Percentiles rank a stretch among this genome's conserved stretches.
Evolutionary conservation across 2,329 filamentous ascomycete species (phyloP).

Genomic region (Hymenoscyphus scutula): DNA sequence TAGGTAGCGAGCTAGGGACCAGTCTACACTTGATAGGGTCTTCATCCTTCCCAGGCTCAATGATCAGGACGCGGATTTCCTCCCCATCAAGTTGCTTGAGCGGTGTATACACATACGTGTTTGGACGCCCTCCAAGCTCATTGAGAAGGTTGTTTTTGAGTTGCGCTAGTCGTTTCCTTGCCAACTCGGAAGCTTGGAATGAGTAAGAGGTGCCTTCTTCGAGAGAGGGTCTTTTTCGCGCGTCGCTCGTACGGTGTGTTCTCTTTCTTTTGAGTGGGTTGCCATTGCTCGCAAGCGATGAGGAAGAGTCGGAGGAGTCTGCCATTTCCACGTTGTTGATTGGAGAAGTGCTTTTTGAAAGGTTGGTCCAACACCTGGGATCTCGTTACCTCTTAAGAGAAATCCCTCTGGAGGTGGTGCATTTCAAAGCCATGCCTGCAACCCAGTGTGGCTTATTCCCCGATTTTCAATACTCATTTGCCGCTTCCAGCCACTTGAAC

Average conservation of each 20-base stretch:
- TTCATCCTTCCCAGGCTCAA: neutral
- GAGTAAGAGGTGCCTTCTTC: neutral
- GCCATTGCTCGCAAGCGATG: neutral
- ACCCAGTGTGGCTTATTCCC: neutral
- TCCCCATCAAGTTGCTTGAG: neutral
- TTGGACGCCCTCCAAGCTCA: too few species aligned
- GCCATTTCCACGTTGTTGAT: too few species aligned
- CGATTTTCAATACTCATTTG: too few species aligned
- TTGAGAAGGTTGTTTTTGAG: neutral
- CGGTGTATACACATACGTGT: neutral
- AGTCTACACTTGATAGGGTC: slow-evolving; percentile 2
- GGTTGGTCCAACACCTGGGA: too few species aligned
- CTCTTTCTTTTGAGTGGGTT: neutral
- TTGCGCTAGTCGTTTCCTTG: neutral
- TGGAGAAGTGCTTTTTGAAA: too few species aligned
- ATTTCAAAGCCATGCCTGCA: too few species aligned
- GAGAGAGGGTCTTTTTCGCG: neutral
- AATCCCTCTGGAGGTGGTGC: too few species aligned
- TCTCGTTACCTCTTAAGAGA: too few species aligned
- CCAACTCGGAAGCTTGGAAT: neutral
- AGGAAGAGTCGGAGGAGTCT: too few species aligned
- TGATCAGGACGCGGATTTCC: neutral
- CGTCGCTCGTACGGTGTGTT: neutral
- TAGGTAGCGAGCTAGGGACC: neutral
- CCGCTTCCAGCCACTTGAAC: too few species aligned